Evolutionary conservation across 1,139 yeast genomes (phyloP).

Genomic region (Maudiozyma humilis): DNA sequence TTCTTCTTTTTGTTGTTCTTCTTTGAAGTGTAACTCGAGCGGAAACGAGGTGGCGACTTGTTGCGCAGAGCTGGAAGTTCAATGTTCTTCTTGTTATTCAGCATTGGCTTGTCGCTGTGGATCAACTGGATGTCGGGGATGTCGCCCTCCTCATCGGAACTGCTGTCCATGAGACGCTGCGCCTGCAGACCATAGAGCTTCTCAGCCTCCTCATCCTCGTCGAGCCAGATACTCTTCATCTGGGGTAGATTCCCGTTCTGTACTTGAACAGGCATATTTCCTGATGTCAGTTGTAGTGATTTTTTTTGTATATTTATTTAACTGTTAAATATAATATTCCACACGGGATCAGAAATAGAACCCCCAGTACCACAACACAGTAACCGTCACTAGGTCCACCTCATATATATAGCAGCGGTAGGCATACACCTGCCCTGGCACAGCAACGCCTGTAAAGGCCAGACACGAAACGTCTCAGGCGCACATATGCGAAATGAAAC

Average conservation of each 20-base stretch:
- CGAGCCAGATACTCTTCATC: slow-evolving; percentile 37
- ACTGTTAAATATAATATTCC: too few species aligned
- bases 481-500: too few species aligned
- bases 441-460: not conserved
- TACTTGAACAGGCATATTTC: not conserved
- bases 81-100: slow-evolving; percentile 29
- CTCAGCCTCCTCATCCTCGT: slow-evolving; percentile 33
- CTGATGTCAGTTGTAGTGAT: not conserved
- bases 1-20: slow-evolving; percentile 7
- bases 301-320: not conserved
- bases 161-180: slow-evolving; percentile 23
- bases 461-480: not conserved
- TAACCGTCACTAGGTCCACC: not conserved
- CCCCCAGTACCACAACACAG: too few species aligned
- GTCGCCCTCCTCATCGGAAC: slow-evolving; percentile 18
- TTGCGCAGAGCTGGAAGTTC: slow-evolving; percentile 15
- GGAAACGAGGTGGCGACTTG: not conserved
- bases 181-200: slow-evolving; percentile 28
- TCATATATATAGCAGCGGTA: too few species aligned
- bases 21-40: not conserved
- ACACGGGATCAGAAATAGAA: too few species aligned
- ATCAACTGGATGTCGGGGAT: slow-evolving; percentile 26
- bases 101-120: slow-evolving; percentile 31
- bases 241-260: slow-evolving; percentile 20
- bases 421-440: too few species aligned